Evolutionary conservation across 1,284 basidiomycete genomes (phyloP).

Genomic region (Cryptococcus sp.): DNA sequence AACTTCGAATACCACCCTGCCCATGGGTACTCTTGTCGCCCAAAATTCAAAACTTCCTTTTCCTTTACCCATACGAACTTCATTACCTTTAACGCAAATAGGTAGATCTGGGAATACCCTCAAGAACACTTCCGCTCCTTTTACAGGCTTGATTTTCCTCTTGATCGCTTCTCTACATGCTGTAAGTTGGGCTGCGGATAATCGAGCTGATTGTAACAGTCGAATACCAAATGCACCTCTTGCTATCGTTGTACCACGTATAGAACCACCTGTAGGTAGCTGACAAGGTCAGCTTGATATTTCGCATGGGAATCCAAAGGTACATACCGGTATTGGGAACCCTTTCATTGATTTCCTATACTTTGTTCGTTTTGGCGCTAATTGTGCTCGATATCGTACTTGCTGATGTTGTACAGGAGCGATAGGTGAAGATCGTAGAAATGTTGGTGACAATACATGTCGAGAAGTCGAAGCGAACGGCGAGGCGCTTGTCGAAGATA

Average conservation of each 20-base stretch:
- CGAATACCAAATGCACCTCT: constrained; percentile 84
- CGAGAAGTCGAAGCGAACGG: constrained; percentile 28
- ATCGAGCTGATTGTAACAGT: constrained; percentile 73
- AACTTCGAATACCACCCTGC: constrained; percentile 90
- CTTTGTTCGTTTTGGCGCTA: constrained; percentile 76
- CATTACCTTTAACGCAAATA: constrained; percentile 97
- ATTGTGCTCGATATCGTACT: constrained; percentile 54
- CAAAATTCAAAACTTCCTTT: constrained; percentile 97
- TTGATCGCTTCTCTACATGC: constrained; percentile 84
- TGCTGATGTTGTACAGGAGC: constrained; percentile 18
- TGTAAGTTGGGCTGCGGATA: constrained; percentile 88
- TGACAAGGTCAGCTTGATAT: constrained; percentile 4
- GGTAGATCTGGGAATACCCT: constrained; percentile 95
- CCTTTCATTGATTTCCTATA: constrained; percentile 86
- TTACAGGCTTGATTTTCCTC: constrained; percentile 84
- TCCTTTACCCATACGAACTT: constrained; percentile 99
- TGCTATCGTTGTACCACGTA: constrained; percentile 86
- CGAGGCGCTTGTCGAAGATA: constrained; percentile 16
- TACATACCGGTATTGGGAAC: constrained; percentile 59
- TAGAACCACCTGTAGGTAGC: constrained; percentile 67
- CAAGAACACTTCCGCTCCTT: constrained; percentile 82
- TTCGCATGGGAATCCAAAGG: constrained; percentile 48
- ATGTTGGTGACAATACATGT: constrained; percentile 10
- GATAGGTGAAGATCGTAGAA: constrained; percentile 1
- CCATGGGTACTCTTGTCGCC: constrained; percentile 87